Base-by-base conservation (phyloP, 2,329 filamentous ascomycete genomes). In the Elsinoe ampelina region DNA sequence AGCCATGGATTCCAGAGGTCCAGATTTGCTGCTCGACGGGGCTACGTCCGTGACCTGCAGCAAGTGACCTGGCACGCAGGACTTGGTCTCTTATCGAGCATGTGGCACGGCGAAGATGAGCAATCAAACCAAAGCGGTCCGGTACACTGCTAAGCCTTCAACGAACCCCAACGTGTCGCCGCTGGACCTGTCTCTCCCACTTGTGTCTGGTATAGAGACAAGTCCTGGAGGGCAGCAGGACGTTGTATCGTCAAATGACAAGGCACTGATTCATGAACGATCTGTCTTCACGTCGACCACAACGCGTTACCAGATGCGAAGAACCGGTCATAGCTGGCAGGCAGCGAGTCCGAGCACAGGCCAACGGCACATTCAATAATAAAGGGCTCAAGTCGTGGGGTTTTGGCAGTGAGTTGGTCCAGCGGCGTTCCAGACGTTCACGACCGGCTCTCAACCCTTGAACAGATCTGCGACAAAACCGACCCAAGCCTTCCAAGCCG, bases 401-500 rank as follows among this genome's bases (percentile, higher is more conserved):
- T 8, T 48, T 48, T 32, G 43, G 11, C 22, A 32, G 22, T 32
- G 30, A 48, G 43, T n/a, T 32, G 22, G 22, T 34, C n/a, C 17
- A n/a, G 6, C 32, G 43, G 15, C 43, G 48, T 52, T 52, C 48
- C 48, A 52, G 48, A 39, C 48, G 48, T 52, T 52, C 34, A 39
- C 15, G 48, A 15, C 10, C 35, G 34, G 41, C 41, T 19, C 22
- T 20, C 8, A 20, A 39, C 32, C 34, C 48, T 52, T 32, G 17
- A 52, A 36, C 26, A 52, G 48, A 52, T 52, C 48, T 52, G 48
- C 48, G 47, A 51, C 47, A 51, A n/a, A 32, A 20, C 20, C 26
- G 26, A 15, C 19, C 34, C 30, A 13, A 38, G 26, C 32, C 35
- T 52, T 7, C n/a, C n/a, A n/a, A n/a, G 32, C 48, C 48, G 19